Percentiles rank a stretch among this genome's conserved stretches.
phyloP scores from a whole-genome alignment of 768 basidiomycete genomes.

The Astraeus odoratus region DNA sequence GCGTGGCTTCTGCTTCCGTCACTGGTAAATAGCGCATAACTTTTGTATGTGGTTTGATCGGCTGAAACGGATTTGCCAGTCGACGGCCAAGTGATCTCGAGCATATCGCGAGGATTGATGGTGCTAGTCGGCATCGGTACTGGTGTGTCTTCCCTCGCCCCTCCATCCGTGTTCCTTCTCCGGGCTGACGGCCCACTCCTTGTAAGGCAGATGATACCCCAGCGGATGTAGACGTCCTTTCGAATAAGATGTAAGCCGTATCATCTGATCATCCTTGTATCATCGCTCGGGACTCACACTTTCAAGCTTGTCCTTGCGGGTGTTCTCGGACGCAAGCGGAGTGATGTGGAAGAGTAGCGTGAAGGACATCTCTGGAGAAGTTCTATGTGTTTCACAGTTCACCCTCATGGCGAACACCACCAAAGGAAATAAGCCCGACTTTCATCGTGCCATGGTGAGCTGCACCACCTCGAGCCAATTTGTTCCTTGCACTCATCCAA shows the following conservation, averaged over 20 bases:
- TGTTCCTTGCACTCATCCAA: too few relatives aligned
- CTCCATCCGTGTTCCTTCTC: background rate
- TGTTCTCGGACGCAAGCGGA: constrained; percentile 57
- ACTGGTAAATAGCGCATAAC: constrained; percentile 40
- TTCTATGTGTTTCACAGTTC: constrained; percentile 94
- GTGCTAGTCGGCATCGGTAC: constrained; percentile 85
- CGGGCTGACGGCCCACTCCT: constrained; percentile 1
- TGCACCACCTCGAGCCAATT: too few relatives aligned
- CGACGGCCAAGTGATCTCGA: constrained; percentile 69
- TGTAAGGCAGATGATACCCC: constrained; percentile 68
- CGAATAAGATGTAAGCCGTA: constrained; percentile 71
- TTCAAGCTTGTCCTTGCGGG: constrained; percentile 59
- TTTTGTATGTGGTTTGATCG: background rate
- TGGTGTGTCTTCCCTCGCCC: constrained; percentile 39
- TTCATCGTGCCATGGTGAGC: constrained; percentile 86
- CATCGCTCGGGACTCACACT: background rate
- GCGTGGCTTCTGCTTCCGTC: constrained; percentile 81
- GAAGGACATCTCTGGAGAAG: constrained; percentile 82
- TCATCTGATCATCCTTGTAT: background rate
- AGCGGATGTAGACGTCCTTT: constrained; percentile 61
- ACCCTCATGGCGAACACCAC: constrained; percentile 81
- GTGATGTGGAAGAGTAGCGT: constrained; percentile 86
- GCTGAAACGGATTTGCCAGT: constrained; percentile 40
- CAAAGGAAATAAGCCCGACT: constrained; percentile 89
- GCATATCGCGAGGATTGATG: constrained; percentile 80